Evolutionary conservation across 768 basidiomycete genomes (phyloP).

Genomic region (Leccinum pellstonianum): DNA sequence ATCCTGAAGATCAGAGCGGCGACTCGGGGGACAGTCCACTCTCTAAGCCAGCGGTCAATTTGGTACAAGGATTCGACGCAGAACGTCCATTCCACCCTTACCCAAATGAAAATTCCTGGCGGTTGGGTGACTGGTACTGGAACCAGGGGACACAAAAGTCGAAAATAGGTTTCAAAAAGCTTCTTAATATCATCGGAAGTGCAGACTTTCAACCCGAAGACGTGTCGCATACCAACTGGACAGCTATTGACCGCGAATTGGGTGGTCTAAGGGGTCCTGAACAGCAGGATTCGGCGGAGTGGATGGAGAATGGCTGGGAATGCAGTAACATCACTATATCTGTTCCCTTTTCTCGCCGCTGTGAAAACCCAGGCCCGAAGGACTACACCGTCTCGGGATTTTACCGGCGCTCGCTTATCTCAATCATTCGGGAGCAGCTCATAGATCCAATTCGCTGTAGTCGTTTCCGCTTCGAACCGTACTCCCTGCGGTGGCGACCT

Average conservation of each 20-base stretch:
- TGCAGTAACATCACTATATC: slow-evolving; percentile 1
- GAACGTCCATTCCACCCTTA: neutral
- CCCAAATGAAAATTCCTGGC: slow-evolving; percentile 1
- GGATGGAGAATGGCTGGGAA: slow-evolving; percentile 7
- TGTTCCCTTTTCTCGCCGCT: neutral
- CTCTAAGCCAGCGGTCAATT: neutral
- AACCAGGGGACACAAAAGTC: slow-evolving; percentile 15
- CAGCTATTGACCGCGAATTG: slow-evolving; percentile 2
- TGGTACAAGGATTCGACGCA: neutral
- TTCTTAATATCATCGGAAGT: slow-evolving; percentile 17
- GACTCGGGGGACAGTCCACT: neutral
- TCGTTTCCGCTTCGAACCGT: slow-evolving; percentile 19
- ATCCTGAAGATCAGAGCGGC: slow-evolving; percentile 1
- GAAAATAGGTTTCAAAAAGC: slow-evolving; percentile 5
- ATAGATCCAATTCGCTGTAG: slow-evolving; percentile 1
- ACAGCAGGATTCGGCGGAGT: slow-evolving; percentile 1
- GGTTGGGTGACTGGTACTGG: slow-evolving; percentile 12
- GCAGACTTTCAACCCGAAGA: slow-evolving; percentile 6
- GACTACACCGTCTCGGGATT: slow-evolving; percentile 6
- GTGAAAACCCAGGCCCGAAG: slow-evolving; percentile 1
- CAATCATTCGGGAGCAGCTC: slow-evolving; percentile 20
- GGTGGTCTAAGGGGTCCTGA: neutral
- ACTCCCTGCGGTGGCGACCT: slow-evolving; percentile 14
- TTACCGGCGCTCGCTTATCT: slow-evolving; percentile 16
- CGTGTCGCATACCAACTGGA: slow-evolving; percentile 1